phyloP scores from a whole-genome alignment of 2,329 filamentous ascomycete species.

The Aspergillus fructus region DNA sequence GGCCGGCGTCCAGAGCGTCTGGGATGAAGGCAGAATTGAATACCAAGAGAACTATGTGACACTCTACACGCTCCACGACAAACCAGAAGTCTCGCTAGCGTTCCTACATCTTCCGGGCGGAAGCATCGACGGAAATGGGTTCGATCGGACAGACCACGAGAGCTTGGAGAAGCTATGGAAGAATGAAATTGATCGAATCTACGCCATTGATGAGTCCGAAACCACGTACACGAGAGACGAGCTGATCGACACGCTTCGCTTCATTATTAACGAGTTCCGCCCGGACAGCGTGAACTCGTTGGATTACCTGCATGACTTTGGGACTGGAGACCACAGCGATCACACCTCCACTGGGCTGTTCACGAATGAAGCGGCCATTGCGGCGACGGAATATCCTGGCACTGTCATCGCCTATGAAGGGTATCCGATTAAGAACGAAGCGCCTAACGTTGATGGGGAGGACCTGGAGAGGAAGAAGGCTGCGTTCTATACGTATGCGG shows the following conservation, averaged over 20 bases:
- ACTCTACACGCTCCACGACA: constrained; percentile 3
- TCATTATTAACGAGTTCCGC: background rate
- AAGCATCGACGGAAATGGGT: constrained; percentile 7
- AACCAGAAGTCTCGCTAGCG: constrained; percentile 2
- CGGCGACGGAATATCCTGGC: background rate
- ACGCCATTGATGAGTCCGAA: background rate
- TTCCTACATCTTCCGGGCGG: constrained; percentile 15
- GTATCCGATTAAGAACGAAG: constrained; percentile 10
- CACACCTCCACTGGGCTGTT: constrained; percentile 8
- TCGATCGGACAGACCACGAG: constrained; percentile 3
- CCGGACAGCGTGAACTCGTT: constrained; percentile 7
- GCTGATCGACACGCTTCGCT: background rate
- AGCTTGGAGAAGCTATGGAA: constrained; percentile 13
- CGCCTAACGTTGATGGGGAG: background rate
- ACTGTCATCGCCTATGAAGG: constrained; percentile 11
- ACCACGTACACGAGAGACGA: constrained; percentile 6
- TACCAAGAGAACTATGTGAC: constrained; percentile 1
- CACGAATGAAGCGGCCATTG: constrained; percentile 1
- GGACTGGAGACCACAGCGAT: constrained; percentile 14
- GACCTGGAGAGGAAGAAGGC: constrained; percentile 8
- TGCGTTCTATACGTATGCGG: constrained; percentile 11
- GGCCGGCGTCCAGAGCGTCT: constrained; percentile 1
- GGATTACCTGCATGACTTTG: constrained; percentile 9
- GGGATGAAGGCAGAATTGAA: constrained; percentile 1
- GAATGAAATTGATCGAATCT: background rate